These are phyloP conservation scores for Bruguiera gymnorhiza DNA, from an alignment of 345 rosid genomes.

Conservation along the genomic window DNA sequence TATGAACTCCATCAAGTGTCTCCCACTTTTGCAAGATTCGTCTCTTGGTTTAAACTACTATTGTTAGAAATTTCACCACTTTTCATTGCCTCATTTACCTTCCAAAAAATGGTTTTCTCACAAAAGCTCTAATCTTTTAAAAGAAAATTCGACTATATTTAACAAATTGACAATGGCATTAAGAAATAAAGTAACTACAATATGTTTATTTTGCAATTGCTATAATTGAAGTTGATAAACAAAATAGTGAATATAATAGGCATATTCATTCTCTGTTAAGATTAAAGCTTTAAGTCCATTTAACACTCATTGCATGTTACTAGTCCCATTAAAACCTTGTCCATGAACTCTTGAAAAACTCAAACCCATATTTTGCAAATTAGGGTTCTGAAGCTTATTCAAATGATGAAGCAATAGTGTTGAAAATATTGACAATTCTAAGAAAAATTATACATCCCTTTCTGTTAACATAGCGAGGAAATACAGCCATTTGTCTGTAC, in stretches of 20 bases:
- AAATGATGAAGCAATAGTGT: neutral
- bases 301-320: slow-evolving; percentile 6
- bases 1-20: neutral
- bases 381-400: neutral
- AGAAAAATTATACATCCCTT: neutral
- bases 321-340: slow-evolving; percentile 9
- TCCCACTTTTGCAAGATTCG: neutral
- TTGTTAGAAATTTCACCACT: neutral
- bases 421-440: slow-evolving; percentile 1
- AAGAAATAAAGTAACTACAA: neutral
- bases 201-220: neutral
- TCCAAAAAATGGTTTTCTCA: neutral
- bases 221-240: neutral
- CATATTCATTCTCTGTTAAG: neutral
- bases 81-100: neutral
- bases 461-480: neutral
- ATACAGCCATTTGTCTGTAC: slow-evolving; percentile 9
- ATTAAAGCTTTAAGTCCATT: slow-evolving; percentile 7
- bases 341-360: slow-evolving; percentile 6
- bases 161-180: neutral
- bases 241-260: neutral
- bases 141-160: neutral
- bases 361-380: neutral
- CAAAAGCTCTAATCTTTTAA: neutral
- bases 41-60: neutral